Evolutionary conservation across 1,139 yeast genomes (phyloP), one percentile per base, ranked within the genome.

Genomic region (Debaryomyces coudertii): DNA sequence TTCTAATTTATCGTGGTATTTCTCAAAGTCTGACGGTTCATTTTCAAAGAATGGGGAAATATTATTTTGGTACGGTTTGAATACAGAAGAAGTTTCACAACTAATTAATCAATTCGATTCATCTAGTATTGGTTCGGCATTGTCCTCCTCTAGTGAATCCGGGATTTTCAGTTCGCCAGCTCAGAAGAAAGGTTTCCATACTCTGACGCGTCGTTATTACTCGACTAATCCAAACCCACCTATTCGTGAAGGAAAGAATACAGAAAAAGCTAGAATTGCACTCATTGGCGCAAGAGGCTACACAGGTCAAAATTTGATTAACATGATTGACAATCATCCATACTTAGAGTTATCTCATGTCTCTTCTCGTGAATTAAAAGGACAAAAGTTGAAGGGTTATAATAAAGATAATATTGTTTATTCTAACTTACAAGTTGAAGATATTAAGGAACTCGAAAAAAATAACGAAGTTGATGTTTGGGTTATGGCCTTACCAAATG

Each of bases 401-500:
- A 83, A 83, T 61, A 93, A 93, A 71, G 77, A 79, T 45, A 82
- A 87, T 49, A 81, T 93, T 47, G 78, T 79, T 44, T 93, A 93
- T 69, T 89, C 89, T 52, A 93, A 92, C 67, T 77, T 93, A 56
- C 93, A 87, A 63, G 80, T 85, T 41, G 97, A 90, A 62, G 98
- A 93, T 60, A 87, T 93, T 53, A 82, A 82, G 61, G 71, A 77
- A 53, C 73, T 93, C 53, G 99, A 92, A 68, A 79, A 82, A 55
- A 74, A 82, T 38, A 82, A 84, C 40, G 89, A 82, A 45, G 89
- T 93, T 46, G 99, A 95, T 60, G 85, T 92, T 47, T 93, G 99
- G 99, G 96, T 95, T 31, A 93, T 95, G 99, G 99, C 99, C 1
- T 79, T 95, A 60, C 99, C 99, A 52, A 93, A 93, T 64, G 97